Percentiles rank a stretch among this genome's conserved stretches.
phyloP scores from a whole-genome alignment of 371 early-diverging fungal genomes.

The Cokeromyces recurvatus region DNA sequence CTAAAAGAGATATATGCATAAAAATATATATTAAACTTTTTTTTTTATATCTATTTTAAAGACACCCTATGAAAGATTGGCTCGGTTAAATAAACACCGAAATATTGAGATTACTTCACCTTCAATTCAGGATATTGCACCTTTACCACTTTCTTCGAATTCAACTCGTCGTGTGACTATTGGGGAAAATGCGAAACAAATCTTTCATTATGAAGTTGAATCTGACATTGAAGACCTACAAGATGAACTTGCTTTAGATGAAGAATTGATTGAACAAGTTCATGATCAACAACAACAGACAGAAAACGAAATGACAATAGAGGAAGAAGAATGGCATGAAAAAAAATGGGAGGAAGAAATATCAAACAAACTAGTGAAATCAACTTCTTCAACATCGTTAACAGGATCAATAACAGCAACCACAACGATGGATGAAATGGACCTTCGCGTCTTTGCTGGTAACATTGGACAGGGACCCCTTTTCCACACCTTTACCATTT shows the following conservation, averaged over 20 bases:
- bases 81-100: constrained; percentile 82
- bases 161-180: constrained; percentile 30
- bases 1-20: too few relatives aligned
- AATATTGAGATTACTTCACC: constrained; percentile 70
- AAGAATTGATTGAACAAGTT: constrained; percentile 1
- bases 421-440: constrained; percentile 1
- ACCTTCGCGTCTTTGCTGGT: constrained; percentile 52
- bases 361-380: background rate
- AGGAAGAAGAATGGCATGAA: background rate
- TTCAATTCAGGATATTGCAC: constrained; percentile 11
- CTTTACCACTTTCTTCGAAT: constrained; percentile 1
- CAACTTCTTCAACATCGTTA: background rate
- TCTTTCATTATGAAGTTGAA: constrained; percentile 38
- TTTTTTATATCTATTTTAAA: too few relatives aligned
- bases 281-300: background rate
- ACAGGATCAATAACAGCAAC: background rate
- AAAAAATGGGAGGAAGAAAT: background rate
- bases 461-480: constrained; percentile 53
- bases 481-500: constrained; percentile 50
- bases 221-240: constrained; percentile 22
- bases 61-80: constrained; percentile 87
- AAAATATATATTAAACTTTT: too few relatives aligned
- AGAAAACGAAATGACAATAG: background rate
- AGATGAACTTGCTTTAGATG: constrained; percentile 9
- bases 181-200: constrained; percentile 19